Evolutionary conservation across 768 basidiomycete genomes (phyloP).

Genomic region (Tricholoma flavovirens): DNA sequence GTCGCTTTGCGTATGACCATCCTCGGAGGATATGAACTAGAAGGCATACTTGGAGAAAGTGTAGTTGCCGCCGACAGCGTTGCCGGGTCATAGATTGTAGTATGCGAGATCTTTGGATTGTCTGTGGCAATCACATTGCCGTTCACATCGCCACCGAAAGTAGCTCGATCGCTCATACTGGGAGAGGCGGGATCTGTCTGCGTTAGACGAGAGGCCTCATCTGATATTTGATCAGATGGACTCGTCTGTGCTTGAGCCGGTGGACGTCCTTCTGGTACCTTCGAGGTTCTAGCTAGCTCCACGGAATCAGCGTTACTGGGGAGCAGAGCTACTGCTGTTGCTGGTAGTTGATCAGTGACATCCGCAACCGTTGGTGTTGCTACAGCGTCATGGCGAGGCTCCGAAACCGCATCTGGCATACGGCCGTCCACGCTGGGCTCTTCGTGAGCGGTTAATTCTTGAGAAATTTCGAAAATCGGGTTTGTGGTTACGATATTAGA

Average conservation of each 20-base stretch:
- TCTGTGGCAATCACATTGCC: neutral
- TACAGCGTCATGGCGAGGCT: neutral
- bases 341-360: neutral
- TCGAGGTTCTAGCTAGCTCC: neutral
- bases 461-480: neutral
- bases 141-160: neutral
- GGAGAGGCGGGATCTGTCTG: neutral
- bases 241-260: neutral
- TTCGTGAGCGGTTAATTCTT: neutral
- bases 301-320: neutral
- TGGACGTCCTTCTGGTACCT: neutral
- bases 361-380: neutral
- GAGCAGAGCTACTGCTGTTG: neutral
- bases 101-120: neutral
- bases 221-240: neutral
- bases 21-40: neutral
- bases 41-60: neutral
- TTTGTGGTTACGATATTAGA: neutral
- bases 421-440: neutral
- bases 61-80: neutral
- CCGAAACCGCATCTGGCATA: neutral
- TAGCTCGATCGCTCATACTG: too few relatives aligned
- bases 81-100: neutral
- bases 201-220: neutral
- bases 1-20: conserved; percentile 19